Evolutionary conservation across 2,329 filamentous ascomycete species (phyloP).

Genomic region (Leptographium galeiforme): DNA sequence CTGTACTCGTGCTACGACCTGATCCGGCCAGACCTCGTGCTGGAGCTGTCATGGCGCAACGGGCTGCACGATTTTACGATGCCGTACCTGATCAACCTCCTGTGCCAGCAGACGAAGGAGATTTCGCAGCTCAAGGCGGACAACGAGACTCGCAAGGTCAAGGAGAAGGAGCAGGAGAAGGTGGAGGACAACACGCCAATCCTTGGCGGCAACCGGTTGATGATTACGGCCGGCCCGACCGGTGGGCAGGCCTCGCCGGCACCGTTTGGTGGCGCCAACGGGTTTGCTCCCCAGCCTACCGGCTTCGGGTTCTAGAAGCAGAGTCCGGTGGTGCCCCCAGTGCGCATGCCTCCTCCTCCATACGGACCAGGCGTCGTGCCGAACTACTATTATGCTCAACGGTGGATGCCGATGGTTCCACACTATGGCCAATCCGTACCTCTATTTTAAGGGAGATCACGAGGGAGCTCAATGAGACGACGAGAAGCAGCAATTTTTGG

Average conservation of each 20-base stretch:
- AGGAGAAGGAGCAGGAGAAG: slow-evolving; percentile 43
- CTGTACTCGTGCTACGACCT: slow-evolving; percentile 97
- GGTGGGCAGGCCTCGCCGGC: slow-evolving; percentile 44
- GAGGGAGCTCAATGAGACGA: neutral
- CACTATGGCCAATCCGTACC: neutral
- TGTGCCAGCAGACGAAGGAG: slow-evolving; percentile 79
- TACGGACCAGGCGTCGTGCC: neutral
- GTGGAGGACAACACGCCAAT: slow-evolving; percentile 92
- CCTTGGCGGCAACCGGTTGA: slow-evolving; percentile 72
- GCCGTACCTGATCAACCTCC: slow-evolving; percentile 99
- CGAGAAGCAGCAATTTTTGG: neutral
- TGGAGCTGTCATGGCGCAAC: slow-evolving; percentile 95
- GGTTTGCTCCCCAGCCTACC: slow-evolving; percentile 79
- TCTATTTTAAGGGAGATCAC: neutral
- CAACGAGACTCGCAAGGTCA: slow-evolving; percentile 53
- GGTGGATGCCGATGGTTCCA: neutral
- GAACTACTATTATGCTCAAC: neutral
- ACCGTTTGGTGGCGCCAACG: slow-evolving; percentile 69
- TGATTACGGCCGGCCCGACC: slow-evolving; percentile 85
- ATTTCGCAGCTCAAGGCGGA: slow-evolving; percentile 80
- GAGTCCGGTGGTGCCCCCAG: slow-evolving; percentile 12
- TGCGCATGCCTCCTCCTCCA: neutral
- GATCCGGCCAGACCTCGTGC: slow-evolving; percentile 79
- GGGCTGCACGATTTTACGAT: slow-evolving; percentile 94
- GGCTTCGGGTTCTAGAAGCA: slow-evolving; percentile 50